Conservation (phyloP, 768 basidiomycete species). For the Trametes elegans region DNA sequence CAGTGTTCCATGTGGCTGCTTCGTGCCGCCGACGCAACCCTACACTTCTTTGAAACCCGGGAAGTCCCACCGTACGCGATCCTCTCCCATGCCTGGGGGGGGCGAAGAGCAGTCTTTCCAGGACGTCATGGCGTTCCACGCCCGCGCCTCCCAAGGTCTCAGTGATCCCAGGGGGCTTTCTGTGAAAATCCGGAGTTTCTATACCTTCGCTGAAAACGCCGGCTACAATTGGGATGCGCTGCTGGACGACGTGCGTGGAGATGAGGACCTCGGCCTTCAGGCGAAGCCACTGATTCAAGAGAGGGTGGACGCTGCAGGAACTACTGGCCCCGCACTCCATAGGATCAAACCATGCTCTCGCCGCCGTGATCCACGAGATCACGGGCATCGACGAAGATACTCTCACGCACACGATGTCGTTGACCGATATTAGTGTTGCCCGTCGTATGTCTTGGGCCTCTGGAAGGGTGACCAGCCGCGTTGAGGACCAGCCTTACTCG, state of each 20-base stretch:
- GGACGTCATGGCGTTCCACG: neutral
- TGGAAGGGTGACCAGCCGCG: neutral
- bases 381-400: neutral
- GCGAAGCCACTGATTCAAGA: neutral
- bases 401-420: neutral
- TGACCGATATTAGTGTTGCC: constrained; percentile 1
- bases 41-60: neutral
- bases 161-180: neutral
- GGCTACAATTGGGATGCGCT: constrained; percentile 8
- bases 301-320: constrained; percentile 12
- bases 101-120: constrained; percentile 10
- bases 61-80: neutral
- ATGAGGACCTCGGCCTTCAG: constrained; percentile 5
- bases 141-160: neutral
- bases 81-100: constrained; percentile 10
- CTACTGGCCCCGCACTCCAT: constrained; percentile 3
- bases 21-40: neutral
- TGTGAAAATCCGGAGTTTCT: constrained; percentile 3
- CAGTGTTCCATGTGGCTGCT: constrained; percentile 7
- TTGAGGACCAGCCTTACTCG: constrained; percentile 2
- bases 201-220: neutral
- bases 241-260: constrained; percentile 5
- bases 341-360: constrained; percentile 5
- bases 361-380: neutral
- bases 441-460: constrained; percentile 10